Evolutionary conservation across 768 basidiomycete genomes (phyloP).

Genomic region (Boletus insuetus): DNA sequence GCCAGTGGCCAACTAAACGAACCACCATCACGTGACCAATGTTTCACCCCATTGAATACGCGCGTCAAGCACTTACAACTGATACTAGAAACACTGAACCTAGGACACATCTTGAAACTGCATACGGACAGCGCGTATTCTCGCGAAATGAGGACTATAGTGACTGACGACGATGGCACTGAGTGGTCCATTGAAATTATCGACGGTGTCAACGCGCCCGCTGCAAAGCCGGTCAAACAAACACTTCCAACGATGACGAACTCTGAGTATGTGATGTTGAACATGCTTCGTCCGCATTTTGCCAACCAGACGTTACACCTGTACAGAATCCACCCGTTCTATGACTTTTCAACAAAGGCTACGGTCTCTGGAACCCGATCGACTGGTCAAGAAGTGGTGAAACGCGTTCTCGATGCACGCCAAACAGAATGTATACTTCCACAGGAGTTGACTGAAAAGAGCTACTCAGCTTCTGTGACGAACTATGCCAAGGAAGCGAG

Average conservation of each 20-base stretch:
- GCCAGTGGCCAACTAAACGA: too few relatives aligned
- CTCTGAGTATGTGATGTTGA: conserved; percentile 16
- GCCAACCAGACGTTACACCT: conserved; percentile 2
- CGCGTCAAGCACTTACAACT: too few relatives aligned
- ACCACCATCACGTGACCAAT: too few relatives aligned
- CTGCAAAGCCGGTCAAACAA: conserved; percentile 22
- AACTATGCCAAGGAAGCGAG: background rate
- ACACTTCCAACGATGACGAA: conserved; percentile 2
- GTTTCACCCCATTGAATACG: too few relatives aligned
- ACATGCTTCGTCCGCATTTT: conserved; percentile 10
- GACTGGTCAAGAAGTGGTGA: background rate
- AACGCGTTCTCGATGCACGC: background rate
- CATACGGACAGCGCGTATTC: conserved; percentile 1
- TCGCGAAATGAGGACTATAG: conserved; percentile 13
- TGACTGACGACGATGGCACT: conserved; percentile 17
- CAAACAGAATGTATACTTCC: background rate
- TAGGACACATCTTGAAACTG: background rate
- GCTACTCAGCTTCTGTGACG: background rate
- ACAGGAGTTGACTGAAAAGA: background rate
- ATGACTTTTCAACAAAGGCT: conserved; percentile 12
- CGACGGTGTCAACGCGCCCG: conserved; percentile 16
- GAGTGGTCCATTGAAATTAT: conserved; percentile 34
- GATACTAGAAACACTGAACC: too few relatives aligned
- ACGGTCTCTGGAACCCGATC: background rate
- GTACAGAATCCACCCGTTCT: conserved; percentile 21